Base-by-base conservation (phyloP, 805 yeast genomes). In the Hanseniaspora guilliermondii region DNA sequence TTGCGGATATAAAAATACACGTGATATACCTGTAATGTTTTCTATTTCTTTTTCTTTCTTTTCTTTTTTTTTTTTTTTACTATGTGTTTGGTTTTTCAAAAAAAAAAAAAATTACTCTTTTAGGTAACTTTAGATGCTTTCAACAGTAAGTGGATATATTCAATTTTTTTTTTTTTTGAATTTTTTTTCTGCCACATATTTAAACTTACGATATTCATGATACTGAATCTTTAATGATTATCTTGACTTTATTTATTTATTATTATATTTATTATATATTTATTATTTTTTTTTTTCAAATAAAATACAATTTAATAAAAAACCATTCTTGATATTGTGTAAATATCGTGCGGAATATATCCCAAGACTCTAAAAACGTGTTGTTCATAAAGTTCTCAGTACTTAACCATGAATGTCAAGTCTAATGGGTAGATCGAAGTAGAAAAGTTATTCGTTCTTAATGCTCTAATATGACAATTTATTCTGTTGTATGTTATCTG, bases 321-420 rank as follows among this genome's bases (percentile, higher is more conserved):
- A 59, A 56, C 53, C 54, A 56, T 55, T 58, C 58, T 56, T 58
- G 62, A 64, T 64, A 68, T 68, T 57, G 46, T 55, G 55, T 54
- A 68, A 53, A 54, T 54, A 54, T 54, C 77, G 85, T 82, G 85
- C 83, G 85, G 83, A 78, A 78, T 77, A 52, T 16, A 37, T 52
- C 55, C 85, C 82, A 76, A 78, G 80, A 78, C 81, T 76, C 64
- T 74, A 74, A 68, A 52, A 69, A 82, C 86, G 86, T 80, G 86
- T 80, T 80, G 85, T 83, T 77, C 78, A 62, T 60, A 62, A 65
- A 64, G 61, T 57, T 52, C 58, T 61, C 58, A 58, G 67, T 63
- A 68, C 69, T 69, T 70, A 62, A 65, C 66, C 67, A 63, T 66
- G 65, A 76, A 74, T 79, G 85, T 80, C 85, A 75, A 75, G 84